Evolutionary conservation across 345 rosid species (phyloP).

Genomic region (Lepidium sativum): DNA sequence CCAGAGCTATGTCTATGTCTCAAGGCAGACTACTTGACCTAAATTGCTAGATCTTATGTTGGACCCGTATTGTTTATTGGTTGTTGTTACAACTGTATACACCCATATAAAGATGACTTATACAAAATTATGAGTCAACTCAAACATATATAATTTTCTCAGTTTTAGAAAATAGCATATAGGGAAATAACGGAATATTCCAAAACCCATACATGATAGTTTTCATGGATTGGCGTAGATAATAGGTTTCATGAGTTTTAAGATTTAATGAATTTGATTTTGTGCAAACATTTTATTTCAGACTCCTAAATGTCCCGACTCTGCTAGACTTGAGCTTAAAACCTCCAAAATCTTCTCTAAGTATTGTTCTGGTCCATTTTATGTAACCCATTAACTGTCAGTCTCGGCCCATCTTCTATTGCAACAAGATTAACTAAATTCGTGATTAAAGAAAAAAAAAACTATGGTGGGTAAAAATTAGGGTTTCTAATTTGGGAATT

Average conservation of each 20-base stretch:
- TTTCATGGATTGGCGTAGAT: too few relatives aligned
- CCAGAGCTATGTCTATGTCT: too few relatives aligned
- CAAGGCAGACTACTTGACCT: too few relatives aligned
- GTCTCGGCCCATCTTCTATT: conserved; percentile 6
- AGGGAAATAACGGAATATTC: background rate
- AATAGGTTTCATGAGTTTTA: too few relatives aligned
- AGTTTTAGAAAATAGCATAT: background rate
- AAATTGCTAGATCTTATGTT: too few relatives aligned
- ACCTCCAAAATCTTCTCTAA: background rate
- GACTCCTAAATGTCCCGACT: background rate
- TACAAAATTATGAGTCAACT: too few relatives aligned
- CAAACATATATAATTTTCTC: too few relatives aligned
- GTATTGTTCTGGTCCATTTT: background rate
- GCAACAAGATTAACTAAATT: background rate
- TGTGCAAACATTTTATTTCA: background rate
- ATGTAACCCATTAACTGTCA: conserved; percentile 10
- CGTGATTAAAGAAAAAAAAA: background rate
- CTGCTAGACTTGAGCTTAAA: background rate
- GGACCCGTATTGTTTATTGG: too few relatives aligned
- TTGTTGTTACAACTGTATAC: too few relatives aligned
- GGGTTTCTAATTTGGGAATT: conserved; percentile 24
- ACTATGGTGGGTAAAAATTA: conserved; percentile 12
- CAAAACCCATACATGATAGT: too few relatives aligned
- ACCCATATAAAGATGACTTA: too few relatives aligned
- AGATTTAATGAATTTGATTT: too few relatives aligned